Conservation (phyloP, 176 grass and related monocot genomes). For the Oryza australiensis region DNA sequence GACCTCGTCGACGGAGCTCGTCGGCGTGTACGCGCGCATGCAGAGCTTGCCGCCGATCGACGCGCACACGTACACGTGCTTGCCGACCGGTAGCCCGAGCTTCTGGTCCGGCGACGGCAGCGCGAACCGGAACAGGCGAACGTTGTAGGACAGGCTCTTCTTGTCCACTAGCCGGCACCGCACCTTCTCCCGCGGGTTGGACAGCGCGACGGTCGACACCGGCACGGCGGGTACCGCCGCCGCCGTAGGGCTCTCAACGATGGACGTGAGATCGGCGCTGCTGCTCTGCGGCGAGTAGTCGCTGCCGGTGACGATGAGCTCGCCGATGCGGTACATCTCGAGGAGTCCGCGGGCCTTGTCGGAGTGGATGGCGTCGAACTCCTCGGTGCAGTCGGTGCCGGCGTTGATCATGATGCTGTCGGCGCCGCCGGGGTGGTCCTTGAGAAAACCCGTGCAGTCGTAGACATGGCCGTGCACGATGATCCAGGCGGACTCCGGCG, state of each 20-base stretch:
- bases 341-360: constrained; percentile 60
- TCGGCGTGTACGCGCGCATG: constrained; percentile 87
- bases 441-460: constrained; percentile 77
- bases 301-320: constrained; percentile 37
- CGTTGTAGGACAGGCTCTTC: constrained; percentile 54
- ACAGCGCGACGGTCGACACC: constrained; percentile 37
- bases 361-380: constrained; percentile 94
- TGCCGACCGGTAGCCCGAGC: constrained; percentile 72
- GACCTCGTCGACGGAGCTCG: constrained; percentile 45
- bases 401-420: constrained; percentile 97
- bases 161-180: constrained; percentile 48
- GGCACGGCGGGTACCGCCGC: not conserved
- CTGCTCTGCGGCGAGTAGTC: constrained; percentile 35
- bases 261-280: constrained; percentile 33
- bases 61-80: constrained; percentile 70
- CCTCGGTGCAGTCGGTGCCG: constrained; percentile 86
- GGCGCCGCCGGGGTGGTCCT: constrained; percentile 85
- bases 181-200: constrained; percentile 59
- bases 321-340: constrained; percentile 64
- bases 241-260: constrained; percentile 21
- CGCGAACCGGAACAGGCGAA: constrained; percentile 62
- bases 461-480: constrained; percentile 80
- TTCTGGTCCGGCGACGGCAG: constrained; percentile 47
- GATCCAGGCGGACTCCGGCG: constrained; percentile 77
- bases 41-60: constrained; percentile 57